phyloP scores from a whole-genome alignment of 768 basidiomycete species.

The Rhodotorula diobovata region DNA sequence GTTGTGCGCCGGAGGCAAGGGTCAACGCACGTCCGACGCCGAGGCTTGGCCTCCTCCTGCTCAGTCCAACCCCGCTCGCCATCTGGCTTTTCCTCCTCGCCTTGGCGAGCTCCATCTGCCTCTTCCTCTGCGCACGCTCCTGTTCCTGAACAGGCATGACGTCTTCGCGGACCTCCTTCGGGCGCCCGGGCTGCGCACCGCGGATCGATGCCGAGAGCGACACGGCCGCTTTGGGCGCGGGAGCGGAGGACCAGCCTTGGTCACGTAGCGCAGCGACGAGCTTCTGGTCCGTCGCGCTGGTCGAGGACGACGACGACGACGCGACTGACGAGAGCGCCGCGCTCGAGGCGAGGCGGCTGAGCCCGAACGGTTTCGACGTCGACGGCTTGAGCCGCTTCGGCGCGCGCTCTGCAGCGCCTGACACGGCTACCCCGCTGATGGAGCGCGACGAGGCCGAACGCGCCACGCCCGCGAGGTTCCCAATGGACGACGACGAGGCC shows the following conservation, averaged over 20 bases:
- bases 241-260: constrained; percentile 13
- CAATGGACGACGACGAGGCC: background rate
- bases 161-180: constrained; percentile 7
- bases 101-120: constrained; percentile 34
- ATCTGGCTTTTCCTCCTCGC: constrained; percentile 30
- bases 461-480: background rate
- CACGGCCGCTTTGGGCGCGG: background rate
- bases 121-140: constrained; percentile 16
- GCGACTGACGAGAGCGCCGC: no score
- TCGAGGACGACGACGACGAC: background rate
- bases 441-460: constrained; percentile 2
- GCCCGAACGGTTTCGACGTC: background rate
- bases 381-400: constrained; percentile 15
- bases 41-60: constrained; percentile 10
- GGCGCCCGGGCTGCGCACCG: background rate
- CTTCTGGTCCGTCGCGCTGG: background rate
- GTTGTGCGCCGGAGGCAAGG: background rate
- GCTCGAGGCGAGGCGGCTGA: background rate
- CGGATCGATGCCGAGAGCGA: constrained; percentile 2
- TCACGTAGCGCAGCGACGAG: constrained; percentile 22
- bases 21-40: constrained; percentile 21
- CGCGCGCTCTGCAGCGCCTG: background rate
- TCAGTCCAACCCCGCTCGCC: background rate
- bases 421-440: background rate
- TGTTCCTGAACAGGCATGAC: background rate